Evolutionary conservation across 768 basidiomycete genomes (phyloP).

Genomic region (Amanita brunnescens): DNA sequence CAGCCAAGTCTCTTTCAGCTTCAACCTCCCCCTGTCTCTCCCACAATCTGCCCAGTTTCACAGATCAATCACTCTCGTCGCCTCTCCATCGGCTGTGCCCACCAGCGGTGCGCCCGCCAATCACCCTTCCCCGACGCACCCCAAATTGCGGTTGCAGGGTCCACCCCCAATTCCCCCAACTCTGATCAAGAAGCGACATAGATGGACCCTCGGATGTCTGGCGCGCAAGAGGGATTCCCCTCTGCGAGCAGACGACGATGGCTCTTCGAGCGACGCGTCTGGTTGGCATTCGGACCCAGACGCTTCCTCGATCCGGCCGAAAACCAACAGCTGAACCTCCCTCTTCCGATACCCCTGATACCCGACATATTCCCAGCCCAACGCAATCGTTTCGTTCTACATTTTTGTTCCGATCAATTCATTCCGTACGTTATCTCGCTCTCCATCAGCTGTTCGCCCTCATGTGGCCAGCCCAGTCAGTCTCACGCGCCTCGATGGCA

Average conservation of each 20-base stretch:
- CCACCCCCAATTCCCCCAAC: conserved; percentile 22
- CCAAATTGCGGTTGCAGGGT: conserved; percentile 15
- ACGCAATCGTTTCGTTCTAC: neutral
- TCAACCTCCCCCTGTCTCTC: conserved; percentile 11
- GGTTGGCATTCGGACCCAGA: neutral
- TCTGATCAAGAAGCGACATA: conserved; percentile 17
- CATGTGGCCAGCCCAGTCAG: neutral
- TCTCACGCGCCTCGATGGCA: neutral
- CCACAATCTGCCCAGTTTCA: conserved; percentile 6
- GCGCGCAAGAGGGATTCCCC: neutral
- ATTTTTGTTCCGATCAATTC: neutral
- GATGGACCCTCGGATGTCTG: conserved; percentile 2
- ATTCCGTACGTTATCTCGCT: neutral
- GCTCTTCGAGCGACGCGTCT: neutral
- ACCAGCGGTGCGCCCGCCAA: neutral
- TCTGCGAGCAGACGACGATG: neutral
- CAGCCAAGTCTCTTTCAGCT: neutral
- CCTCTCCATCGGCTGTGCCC: neutral
- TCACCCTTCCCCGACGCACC: conserved; percentile 14
- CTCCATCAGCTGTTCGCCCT: neutral
- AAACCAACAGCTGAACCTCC: neutral
- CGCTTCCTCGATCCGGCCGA: neutral
- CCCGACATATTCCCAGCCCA: conserved; percentile 1
- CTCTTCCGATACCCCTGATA: conserved; percentile 1
- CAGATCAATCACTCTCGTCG: conserved; percentile 8